Conservation (phyloP, 2,329 filamentous ascomycete species). For the Chaetoscypha palmicola region DNA sequence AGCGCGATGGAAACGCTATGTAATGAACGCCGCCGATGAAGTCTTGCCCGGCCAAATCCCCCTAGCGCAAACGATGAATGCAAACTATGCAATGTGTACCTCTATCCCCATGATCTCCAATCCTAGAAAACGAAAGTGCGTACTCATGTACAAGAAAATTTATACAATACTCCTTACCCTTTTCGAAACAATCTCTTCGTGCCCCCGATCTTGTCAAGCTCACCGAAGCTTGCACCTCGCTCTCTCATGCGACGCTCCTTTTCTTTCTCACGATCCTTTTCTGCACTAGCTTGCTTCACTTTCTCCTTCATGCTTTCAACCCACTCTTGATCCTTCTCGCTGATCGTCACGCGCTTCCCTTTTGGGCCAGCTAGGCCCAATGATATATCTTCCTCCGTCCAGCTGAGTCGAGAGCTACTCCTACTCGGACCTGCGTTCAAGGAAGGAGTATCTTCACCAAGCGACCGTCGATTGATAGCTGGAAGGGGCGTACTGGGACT, state of each 20-base stretch:
- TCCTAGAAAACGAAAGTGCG: no score
- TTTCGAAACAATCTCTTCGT: constrained; percentile 61
- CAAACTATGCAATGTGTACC: neutral
- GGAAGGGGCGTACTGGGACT: constrained; percentile 23
- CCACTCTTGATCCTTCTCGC: constrained; percentile 69
- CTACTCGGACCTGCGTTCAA: constrained; percentile 8
- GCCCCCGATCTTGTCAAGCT: constrained; percentile 62
- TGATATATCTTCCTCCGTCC: constrained; percentile 51
- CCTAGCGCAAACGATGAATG: neutral
- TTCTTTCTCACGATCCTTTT: constrained; percentile 35
- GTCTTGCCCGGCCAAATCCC: neutral
- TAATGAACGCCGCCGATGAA: neutral
- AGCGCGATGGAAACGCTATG: neutral
- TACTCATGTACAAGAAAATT: neutral
- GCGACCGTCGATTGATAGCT: constrained; percentile 4
- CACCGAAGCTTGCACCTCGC: constrained; percentile 40
- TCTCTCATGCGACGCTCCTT: constrained; percentile 11
- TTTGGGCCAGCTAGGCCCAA: constrained; percentile 67
- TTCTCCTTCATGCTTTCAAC: constrained; percentile 78
- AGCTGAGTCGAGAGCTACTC: constrained; percentile 41
- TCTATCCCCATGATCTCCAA: neutral
- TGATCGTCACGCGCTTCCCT: constrained; percentile 57
- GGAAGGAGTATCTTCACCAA: constrained; percentile 15
- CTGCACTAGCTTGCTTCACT: constrained; percentile 63
- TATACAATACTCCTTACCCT: neutral